Base-by-base conservation (phyloP, 140 eudicot genomes). In the Senecio squalidus region DNA sequence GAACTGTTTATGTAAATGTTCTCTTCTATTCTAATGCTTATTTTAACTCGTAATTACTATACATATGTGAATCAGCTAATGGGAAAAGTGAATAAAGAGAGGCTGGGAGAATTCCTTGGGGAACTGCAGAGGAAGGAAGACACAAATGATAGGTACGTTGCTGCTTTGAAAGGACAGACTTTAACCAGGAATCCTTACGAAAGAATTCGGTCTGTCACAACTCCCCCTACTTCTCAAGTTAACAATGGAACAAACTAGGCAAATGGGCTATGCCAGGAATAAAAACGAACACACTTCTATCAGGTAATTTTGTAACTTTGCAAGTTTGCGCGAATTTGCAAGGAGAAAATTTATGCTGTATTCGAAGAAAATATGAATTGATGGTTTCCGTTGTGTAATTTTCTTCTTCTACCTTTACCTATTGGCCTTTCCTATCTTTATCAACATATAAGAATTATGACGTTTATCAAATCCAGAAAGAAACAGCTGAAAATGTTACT, bases 41-140 rank as follows among this genome's bases (percentile, higher is more conserved):
- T n/a, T n/a, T n/a, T n/a, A n/a, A n/a, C n/a, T n/a, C n/a, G n/a
- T n/a, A n/a, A n/a, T n/a, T n/a, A n/a, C n/a, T n/a, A 48, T 15
- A 17, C 20, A 57, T 39, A 58, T 58, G 52, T 48, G 64, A 51
- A 25, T 50, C 71, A 92, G 96, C 74, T 84, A 89, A 88, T 92
- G 95, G 95, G 95, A 40, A 78, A 60, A 69, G 96, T 78, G 38
- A 92, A 88, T 55, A 82, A 78, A 67, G 98, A 88, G 74, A 66
- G 96, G 63, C 79, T 92, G 26, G 96, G 81, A 28, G 98, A 87
- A 66, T 92, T 48, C 50, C 96, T 92, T 30, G 95, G 84, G 54
- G 98, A 92, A 77, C 64, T 92, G 74, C 79, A 84, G 81, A 75
- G 95, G 76, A 92, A 92, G 75, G 92, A 92, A 69, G 67, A 92